These are phyloP conservation scores for Agaricus bisporus DNA, from an alignment of 768 basidiomycete species.

Conservation along the genomic window DNA sequence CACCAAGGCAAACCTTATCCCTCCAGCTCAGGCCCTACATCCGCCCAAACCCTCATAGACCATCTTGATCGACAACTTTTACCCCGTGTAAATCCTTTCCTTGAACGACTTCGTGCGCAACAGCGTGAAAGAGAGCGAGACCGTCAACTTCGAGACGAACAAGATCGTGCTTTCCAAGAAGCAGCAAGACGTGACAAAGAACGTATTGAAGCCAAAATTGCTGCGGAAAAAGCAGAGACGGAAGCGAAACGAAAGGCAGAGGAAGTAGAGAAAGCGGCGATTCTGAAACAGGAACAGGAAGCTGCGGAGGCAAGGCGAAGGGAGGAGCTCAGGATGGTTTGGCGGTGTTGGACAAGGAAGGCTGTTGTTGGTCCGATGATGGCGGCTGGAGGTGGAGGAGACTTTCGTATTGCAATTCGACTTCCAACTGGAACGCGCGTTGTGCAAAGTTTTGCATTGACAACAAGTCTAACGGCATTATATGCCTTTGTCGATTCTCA, in stretches of 20 bases:
- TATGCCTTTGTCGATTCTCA: slow-evolving; percentile 71
- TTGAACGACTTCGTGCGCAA: slow-evolving; percentile 52
- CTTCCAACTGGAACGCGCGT: slow-evolving; percentile 51
- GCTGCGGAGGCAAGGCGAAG: slow-evolving; percentile 22
- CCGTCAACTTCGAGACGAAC: slow-evolving; percentile 66
- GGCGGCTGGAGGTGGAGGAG: slow-evolving; percentile 15
- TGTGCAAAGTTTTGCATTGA: slow-evolving; percentile 47
- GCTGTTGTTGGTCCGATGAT: slow-evolving; percentile 28
- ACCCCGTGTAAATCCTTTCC: slow-evolving; percentile 75
- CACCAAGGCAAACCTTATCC: slow-evolving; percentile 61
- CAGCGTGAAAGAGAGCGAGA: slow-evolving; percentile 45
- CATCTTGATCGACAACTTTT: slow-evolving; percentile 71
- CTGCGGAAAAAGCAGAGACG: slow-evolving; percentile 27
- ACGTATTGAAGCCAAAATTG: slow-evolving; percentile 52
- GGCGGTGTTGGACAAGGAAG: slow-evolving; percentile 56
- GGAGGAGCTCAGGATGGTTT: slow-evolving; percentile 42
- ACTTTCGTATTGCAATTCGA: slow-evolving; percentile 46
- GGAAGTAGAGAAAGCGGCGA: slow-evolving; percentile 22
- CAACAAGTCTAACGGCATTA: slow-evolving; percentile 51
- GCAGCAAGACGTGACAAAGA: slow-evolving; percentile 62
- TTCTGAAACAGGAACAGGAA: slow-evolving; percentile 17
- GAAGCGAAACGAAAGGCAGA: slow-evolving; percentile 33
- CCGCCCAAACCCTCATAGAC: slow-evolving; percentile 52
- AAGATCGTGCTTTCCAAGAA: slow-evolving; percentile 73
- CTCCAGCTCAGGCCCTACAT: slow-evolving; percentile 42